A percentile compares a stretch with the other conserved stretches of the same genome.
phyloP scores from a whole-genome alignment of 2,329 filamentous ascomycete genomes.

The Albifimbria verrucaria region DNA sequence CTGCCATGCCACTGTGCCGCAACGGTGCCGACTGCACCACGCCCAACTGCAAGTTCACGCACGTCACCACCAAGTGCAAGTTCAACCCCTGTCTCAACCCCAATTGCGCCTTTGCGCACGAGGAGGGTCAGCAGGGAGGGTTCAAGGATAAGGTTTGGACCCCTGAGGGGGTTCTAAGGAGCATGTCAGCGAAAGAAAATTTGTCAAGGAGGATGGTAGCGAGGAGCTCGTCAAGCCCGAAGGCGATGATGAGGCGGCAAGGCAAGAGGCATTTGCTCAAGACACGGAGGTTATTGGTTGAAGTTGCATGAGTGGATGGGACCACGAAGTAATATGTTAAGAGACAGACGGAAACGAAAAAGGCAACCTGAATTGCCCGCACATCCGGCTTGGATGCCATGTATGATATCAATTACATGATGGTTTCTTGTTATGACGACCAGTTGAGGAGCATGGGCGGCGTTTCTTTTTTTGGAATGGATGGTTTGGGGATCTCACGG shows the following conservation, averaged over 20 bases:
- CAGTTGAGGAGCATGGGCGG: neutral
- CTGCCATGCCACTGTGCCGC: constrained; percentile 79
- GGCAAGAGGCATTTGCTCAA: constrained; percentile 34
- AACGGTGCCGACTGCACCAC: constrained; percentile 87
- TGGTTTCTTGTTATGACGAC: constrained; percentile 1
- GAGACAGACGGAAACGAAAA: constrained; percentile 14
- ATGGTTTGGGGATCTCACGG: neutral
- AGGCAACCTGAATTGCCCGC: no score
- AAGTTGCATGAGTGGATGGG: constrained; percentile 11
- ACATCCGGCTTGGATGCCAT: constrained; percentile 3
- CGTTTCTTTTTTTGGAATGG: neutral
- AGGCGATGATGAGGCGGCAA: constrained; percentile 27
- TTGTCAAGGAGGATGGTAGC: constrained; percentile 65
- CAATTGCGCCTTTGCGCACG: constrained; percentile 85
- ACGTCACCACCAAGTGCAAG: constrained; percentile 79
- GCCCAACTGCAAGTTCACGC: constrained; percentile 83
- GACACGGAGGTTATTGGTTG: constrained; percentile 36
- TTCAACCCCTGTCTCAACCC: constrained; percentile 90
- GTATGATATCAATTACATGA: constrained; percentile 1
- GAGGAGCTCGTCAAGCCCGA: constrained; percentile 73
- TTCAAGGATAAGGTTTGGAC: constrained; percentile 93
- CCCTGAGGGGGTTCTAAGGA: constrained; percentile 47
- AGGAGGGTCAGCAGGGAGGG: constrained; percentile 80
- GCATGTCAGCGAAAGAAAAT: constrained; percentile 86
- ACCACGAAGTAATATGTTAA: constrained; percentile 12